Percentiles rank a stretch among this genome's conserved stretches.
phyloP scores from a whole-genome alignment of 176 grass and related monocot species.

The Stipa capillata region DNA sequence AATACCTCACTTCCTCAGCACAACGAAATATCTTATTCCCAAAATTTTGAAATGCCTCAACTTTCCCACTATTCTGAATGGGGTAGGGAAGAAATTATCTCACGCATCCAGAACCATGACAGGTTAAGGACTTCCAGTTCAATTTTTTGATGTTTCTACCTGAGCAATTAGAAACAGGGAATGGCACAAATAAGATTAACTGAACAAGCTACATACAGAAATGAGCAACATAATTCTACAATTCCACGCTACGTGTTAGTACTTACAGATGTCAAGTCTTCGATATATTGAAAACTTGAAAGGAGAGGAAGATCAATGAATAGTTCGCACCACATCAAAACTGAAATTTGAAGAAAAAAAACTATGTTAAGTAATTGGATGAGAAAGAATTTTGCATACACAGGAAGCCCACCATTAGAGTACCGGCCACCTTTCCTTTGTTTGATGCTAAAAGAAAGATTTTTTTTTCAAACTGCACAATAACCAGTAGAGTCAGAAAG shows the following conservation, averaged over 20 bases:
- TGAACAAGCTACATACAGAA: background rate
- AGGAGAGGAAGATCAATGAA: background rate
- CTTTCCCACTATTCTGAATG: background rate
- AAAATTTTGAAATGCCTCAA: background rate
- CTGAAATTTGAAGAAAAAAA: constrained; percentile 8
- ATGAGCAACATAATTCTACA: background rate
- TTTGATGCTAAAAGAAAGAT: background rate
- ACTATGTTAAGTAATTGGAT: background rate
- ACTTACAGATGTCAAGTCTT: constrained; percentile 2
- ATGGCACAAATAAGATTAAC: background rate
- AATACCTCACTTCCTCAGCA: background rate
- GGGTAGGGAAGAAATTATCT: background rate
- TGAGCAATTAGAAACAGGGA: constrained; percentile 7
- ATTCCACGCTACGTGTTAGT: background rate
- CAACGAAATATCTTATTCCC: background rate
- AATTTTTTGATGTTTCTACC: background rate
- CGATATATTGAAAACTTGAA: background rate
- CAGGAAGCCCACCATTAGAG: background rate
- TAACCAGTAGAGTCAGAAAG: background rate
- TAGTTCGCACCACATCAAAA: background rate
- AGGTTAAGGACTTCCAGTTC: background rate
- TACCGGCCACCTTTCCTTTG: background rate
- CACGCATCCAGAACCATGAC: background rate
- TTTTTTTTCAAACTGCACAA: background rate
- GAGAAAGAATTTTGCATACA: background rate